Percentiles rank a stretch among this genome's conserved stretches.
phyloP scores from a whole-genome alignment of 148 eudicot species.

The Vaccinium vitisidaea region DNA sequence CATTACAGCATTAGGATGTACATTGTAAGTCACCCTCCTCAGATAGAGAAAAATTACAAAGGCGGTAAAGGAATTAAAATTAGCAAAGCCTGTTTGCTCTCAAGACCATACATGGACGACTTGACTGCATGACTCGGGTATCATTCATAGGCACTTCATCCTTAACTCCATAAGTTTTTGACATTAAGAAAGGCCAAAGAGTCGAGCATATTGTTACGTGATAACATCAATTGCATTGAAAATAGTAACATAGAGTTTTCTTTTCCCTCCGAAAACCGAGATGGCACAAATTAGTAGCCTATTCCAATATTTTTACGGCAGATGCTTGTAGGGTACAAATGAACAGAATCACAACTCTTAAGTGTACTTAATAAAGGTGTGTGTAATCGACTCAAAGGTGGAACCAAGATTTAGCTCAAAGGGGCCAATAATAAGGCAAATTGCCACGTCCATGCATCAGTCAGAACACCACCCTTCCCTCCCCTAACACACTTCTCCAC shows the following conservation, averaged over 20 bases:
- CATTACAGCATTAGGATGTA: neutral
- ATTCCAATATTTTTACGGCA: neutral
- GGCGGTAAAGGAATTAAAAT: neutral
- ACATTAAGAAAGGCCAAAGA: neutral
- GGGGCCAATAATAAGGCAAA: too few relatives aligned
- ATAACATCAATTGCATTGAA: neutral
- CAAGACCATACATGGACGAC: neutral
- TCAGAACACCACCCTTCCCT: too few relatives aligned
- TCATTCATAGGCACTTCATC: neutral
- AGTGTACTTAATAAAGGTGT: too few relatives aligned
- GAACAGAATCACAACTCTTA: neutral
- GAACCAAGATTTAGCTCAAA: too few relatives aligned
- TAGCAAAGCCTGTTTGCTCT: neutral
- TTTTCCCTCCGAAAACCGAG: neutral
- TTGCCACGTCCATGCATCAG: too few relatives aligned
- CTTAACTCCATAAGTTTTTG: neutral
- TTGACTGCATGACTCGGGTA: neutral
- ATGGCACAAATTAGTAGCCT: neutral
- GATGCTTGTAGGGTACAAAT: neutral
- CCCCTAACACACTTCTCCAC: too few relatives aligned
- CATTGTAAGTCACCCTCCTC: neutral
- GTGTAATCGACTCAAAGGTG: too few relatives aligned
- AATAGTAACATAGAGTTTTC: neutral
- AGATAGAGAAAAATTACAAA: neutral
- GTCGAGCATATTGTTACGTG: neutral